Evolutionary conservation across 116 monocot species (phyloP).

Genomic region (Posidonia oceanica): DNA sequence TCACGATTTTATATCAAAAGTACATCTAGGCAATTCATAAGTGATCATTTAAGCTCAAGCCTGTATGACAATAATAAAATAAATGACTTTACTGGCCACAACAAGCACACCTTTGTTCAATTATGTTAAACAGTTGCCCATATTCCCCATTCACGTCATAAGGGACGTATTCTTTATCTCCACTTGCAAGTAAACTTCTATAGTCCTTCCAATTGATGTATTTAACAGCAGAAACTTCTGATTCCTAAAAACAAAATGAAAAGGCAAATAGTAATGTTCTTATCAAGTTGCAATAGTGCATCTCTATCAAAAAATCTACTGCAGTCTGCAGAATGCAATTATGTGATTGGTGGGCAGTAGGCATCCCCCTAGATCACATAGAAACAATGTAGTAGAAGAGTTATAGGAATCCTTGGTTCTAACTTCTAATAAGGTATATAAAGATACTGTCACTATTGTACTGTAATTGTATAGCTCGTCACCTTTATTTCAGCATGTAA

Average conservation of each 20-base stretch:
- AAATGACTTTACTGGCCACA: background rate
- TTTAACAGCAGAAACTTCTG: constrained; percentile 81
- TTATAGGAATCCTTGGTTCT: too few relatives aligned
- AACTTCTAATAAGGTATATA: too few relatives aligned
- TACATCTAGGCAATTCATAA: too few relatives aligned
- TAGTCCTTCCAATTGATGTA: constrained; percentile 66
- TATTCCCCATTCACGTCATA: constrained; percentile 85
- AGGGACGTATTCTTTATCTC: constrained; percentile 65
- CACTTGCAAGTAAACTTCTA: constrained; percentile 49
- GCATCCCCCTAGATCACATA: too few relatives aligned
- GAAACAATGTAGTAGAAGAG: too few relatives aligned
- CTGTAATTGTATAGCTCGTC: too few relatives aligned
- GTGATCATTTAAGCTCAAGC: background rate
- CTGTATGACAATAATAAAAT: background rate
- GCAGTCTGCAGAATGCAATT: too few relatives aligned
- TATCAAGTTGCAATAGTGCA: background rate
- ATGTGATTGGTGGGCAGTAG: too few relatives aligned
- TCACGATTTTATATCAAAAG: too few relatives aligned
- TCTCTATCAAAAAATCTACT: background rate
- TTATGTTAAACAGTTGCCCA: constrained; percentile 71
- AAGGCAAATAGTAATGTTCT: background rate
- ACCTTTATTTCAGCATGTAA: too few relatives aligned
- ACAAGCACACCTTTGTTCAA: constrained; percentile 56
- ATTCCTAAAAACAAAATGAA: constrained; percentile 36
- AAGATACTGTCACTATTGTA: too few relatives aligned